A percentile compares a stretch with the other conserved stretches of the same genome.
Conservation (phyloP, 768 basidiomycete species). For the Tulasnella sp. region DNA sequence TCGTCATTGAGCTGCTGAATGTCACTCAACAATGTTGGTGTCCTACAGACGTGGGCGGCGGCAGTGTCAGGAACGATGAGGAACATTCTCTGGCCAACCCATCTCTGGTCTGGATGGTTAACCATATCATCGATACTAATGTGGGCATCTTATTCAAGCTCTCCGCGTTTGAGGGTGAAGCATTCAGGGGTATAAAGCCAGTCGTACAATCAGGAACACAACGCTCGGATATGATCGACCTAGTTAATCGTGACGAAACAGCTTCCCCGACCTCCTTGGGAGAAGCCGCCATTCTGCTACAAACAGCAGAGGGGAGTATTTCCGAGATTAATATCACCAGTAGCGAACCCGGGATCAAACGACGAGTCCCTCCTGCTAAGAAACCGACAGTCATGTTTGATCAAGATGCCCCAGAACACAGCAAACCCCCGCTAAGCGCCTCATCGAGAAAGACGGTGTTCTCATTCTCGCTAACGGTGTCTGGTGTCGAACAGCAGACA, state of each 20-base stretch:
- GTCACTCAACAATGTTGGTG: too few relatives aligned
- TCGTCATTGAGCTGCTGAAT: too few relatives aligned
- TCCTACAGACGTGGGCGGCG: constrained; percentile 35
- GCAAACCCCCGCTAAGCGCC: neutral
- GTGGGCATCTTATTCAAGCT: constrained; percentile 60
- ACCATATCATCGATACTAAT: constrained; percentile 43
- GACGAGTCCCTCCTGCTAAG: neutral
- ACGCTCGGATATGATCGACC: neutral
- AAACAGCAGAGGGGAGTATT: neutral
- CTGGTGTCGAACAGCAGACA: neutral
- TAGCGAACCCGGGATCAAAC: neutral
- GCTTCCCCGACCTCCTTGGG: neutral
- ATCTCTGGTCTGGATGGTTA: constrained; percentile 37
- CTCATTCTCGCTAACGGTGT: neutral
- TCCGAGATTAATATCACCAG: neutral
- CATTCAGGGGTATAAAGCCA: neutral
- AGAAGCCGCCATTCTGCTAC: neutral
- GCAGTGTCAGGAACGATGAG: constrained; percentile 20
- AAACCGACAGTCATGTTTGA: neutral
- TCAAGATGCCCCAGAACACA: neutral
- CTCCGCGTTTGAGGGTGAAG: neutral
- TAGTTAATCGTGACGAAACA: neutral
- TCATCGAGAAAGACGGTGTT: neutral
- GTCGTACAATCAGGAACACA: neutral
- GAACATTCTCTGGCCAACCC: constrained; percentile 21